A percentile compares a stretch with the other conserved stretches of the same genome.
Conservation (phyloP, 306 rosid genomes). For the Cotoneaster glaucophyllus region DNA sequence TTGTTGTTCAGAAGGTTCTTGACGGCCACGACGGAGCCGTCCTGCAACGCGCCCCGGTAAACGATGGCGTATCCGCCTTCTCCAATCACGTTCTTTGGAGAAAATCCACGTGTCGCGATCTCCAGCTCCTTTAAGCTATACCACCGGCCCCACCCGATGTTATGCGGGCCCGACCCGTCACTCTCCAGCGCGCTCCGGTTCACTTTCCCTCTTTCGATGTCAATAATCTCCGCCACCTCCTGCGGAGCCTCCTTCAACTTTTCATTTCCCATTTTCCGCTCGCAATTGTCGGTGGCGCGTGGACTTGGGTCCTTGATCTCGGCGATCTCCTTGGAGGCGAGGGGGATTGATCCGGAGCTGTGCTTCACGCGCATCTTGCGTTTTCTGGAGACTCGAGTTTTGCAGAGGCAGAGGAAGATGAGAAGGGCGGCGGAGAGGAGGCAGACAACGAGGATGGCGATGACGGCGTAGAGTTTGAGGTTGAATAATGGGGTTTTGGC, state of each 20-base stretch:
- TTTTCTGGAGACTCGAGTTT: constrained; percentile 24
- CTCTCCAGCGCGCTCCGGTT: constrained; percentile 29
- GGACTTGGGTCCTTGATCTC: constrained; percentile 47
- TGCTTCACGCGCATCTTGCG: constrained; percentile 44
- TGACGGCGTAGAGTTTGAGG: constrained; percentile 43
- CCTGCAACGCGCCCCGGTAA: constrained; percentile 61
- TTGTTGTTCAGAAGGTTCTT: constrained; percentile 94
- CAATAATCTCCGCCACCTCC: constrained; percentile 24
- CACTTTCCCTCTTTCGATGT: constrained; percentile 19
- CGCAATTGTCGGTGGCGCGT: constrained; percentile 12
- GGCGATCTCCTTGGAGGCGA: constrained; percentile 71
- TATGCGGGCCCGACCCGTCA: constrained; percentile 42
- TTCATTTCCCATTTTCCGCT: constrained; percentile 21
- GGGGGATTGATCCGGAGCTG: constrained; percentile 74
- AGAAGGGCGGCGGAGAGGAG: constrained; percentile 30
- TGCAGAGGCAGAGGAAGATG: constrained; percentile 49
- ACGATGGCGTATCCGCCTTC: constrained; percentile 97
- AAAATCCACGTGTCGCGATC: constrained; percentile 64
- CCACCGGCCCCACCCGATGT: constrained; percentile 97
- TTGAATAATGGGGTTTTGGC: constrained; percentile 29
- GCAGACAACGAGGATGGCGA: constrained; percentile 31
- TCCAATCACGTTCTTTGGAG: constrained; percentile 71
- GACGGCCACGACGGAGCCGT: constrained; percentile 79
- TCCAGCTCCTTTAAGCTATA: constrained; percentile 69
- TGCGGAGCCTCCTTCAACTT: constrained; percentile 13